phyloP scores from a whole-genome alignment of 2,329 filamentous ascomycete species.

The Pseudopyricularia javanii region DNA sequence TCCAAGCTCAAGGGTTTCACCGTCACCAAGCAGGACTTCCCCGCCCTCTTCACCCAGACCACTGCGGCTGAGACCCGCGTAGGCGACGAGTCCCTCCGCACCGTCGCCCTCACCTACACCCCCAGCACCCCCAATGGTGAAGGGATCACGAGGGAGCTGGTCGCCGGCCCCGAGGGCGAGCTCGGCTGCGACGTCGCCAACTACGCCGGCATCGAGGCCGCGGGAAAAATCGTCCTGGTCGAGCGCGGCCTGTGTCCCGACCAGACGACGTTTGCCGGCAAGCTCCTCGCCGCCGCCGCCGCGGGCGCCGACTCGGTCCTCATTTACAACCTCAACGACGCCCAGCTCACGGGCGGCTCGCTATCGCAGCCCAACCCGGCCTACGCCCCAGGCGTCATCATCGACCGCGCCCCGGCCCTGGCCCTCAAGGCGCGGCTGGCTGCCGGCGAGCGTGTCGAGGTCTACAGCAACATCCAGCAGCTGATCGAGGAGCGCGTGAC shows the following conservation, averaged over 20 bases:
- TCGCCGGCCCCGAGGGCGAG: not conserved
- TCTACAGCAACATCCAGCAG: conserved; percentile 1
- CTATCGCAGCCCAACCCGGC: not conserved
- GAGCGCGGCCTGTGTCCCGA: conserved; percentile 1
- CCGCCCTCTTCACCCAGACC: conserved; percentile 1
- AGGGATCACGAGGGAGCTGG: not conserved
- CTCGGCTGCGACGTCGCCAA: not conserved
- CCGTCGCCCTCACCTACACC: conserved; percentile 1
- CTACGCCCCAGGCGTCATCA: not conserved
- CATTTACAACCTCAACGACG: conserved; percentile 2
- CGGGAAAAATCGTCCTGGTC: conserved; percentile 1
- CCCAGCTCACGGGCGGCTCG: not conserved
- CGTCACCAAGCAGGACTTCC: conserved; percentile 1
- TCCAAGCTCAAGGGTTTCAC: conserved; percentile 3
- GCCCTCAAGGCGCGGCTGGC: not conserved
- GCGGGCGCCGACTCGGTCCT: conserved; percentile 1
- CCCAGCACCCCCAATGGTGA: conserved; percentile 1
- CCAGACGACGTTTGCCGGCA: conserved; percentile 1
- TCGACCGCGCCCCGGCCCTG: not conserved
- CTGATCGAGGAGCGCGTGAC: conserved; percentile 18
- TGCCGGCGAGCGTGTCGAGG: not conserved
- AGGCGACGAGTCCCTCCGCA: conserved; percentile 1
- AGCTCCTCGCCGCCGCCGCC: not conserved
- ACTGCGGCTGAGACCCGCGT: not conserved
- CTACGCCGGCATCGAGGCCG: not conserved